Conservation (phyloP, 768 basidiomycete species). For the Pulveroboletus ravenelii region DNA sequence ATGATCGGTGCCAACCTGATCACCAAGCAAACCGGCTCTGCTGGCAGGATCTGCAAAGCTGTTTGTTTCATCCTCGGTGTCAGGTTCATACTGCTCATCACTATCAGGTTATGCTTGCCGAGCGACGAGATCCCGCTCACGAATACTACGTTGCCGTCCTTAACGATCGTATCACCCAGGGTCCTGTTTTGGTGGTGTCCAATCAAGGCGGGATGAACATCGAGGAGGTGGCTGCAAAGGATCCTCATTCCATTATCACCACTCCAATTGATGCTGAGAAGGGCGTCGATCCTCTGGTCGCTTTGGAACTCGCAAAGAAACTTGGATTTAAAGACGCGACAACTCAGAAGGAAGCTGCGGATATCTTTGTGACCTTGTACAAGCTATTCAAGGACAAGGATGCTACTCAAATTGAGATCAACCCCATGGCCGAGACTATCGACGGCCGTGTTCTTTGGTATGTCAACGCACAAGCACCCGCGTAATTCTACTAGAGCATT, state of each 20-base stretch:
- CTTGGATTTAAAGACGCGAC: conserved; percentile 78
- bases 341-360: conserved; percentile 80
- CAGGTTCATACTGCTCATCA: conserved; percentile 11
- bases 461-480: conserved; percentile 18
- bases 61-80: conserved; percentile 41
- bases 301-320: conserved; percentile 76
- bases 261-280: conserved; percentile 83
- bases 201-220: conserved; percentile 99
- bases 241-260: conserved; percentile 92
- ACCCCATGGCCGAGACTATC: conserved; percentile 88
- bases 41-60: conserved; percentile 90
- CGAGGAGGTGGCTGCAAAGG: conserved; percentile 96
- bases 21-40: conserved; percentile 96
- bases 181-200: conserved; percentile 91
- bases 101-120: conserved; percentile 91
- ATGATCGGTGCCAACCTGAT: conserved; percentile 96
- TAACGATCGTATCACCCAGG: conserved; percentile 86
- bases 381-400: conserved; percentile 98
- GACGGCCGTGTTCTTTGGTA: conserved; percentile 94
- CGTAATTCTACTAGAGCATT: not conserved
- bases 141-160: conserved; percentile 98
- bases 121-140: conserved; percentile 87
- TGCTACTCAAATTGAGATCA: conserved; percentile 99
- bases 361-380: conserved; percentile 92
- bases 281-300: conserved; percentile 70